A percentile compares a stretch with the other conserved stretches of the same genome.
phyloP scores from a whole-genome alignment of 2,329 filamentous ascomycete genomes.

The Falciphora oryzae region DNA sequence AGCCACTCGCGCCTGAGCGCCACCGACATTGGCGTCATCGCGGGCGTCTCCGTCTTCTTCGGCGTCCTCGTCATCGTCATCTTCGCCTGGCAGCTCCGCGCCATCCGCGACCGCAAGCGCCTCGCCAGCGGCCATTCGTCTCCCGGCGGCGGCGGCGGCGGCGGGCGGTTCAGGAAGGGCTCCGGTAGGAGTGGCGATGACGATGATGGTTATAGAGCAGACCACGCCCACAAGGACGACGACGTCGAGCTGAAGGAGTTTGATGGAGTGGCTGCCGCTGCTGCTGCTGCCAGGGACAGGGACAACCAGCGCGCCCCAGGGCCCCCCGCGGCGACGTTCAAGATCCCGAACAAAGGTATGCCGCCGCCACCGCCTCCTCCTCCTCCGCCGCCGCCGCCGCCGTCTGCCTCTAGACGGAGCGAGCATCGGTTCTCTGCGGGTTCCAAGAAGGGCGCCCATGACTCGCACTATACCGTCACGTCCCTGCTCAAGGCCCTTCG shows the following conservation, averaged over 20 bases:
- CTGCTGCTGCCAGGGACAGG: not conserved
- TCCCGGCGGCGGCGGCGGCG: too few species aligned
- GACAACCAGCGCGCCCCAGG: too few species aligned
- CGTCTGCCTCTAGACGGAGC: not conserved
- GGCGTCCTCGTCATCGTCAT: conserved; percentile 7
- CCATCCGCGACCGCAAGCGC: conserved; percentile 1
- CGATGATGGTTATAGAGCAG: not conserved
- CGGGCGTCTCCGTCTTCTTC: conserved; percentile 8
- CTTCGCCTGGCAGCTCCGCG: conserved; percentile 8
- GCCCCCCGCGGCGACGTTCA: not conserved
- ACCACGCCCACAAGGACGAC: not conserved
- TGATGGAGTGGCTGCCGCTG: not conserved
- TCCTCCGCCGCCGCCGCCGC: too few species aligned
- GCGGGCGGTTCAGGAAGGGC: not conserved
- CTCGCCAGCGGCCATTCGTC: not conserved
- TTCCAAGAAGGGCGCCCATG: not conserved
- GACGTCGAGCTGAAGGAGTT: not conserved
- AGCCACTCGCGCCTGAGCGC: conserved; percentile 3
- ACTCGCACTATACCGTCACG: not conserved
- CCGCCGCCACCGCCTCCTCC: too few species aligned
- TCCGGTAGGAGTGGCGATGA: not conserved
- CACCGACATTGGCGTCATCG: conserved; percentile 7
- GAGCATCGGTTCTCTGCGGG: not conserved
- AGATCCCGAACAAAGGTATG: not conserved
- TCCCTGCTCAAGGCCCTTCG: conserved; percentile 1